Base-by-base conservation (phyloP, 2,329 filamentous ascomycete species). In the Ceratocystiopsis minuta region DNA sequence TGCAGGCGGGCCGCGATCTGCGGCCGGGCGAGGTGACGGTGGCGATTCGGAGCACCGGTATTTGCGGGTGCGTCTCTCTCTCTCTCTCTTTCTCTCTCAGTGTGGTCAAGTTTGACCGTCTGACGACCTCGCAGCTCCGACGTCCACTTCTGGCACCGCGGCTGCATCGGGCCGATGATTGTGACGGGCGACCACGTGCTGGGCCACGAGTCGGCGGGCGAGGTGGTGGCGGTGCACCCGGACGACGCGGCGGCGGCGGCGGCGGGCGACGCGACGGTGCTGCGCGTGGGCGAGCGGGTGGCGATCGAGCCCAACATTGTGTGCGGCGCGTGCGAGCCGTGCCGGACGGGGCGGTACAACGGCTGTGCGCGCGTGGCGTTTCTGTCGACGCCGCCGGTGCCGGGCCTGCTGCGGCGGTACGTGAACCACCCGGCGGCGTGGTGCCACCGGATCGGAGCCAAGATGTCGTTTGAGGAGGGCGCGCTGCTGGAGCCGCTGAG, bases 71-170 rank as follows among this genome's bases (percentile, higher is more conserved):
- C 55, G 66, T 43, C 13, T n/a, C 28, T 16, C 12, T 37, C 20
- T 20, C 32, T 17, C 24, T 28, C 24, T 28, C 24, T 20, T 7
- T 20, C 7, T 20, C 4, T 20, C 7, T 20, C 20, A 7, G 20
- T 20, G 20, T n/a, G n/a, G n/a, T 7, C 20, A 20, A 20, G 20
- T 4, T 4, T 4, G 20, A 20, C n/a, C n/a, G 7, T 20, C 40
- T 39, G n/a, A 44, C 9, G 11, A n/a, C n/a, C n/a, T n/a, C n/a
- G 40, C 53, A 88, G 83, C 44, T 93, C 84, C 46, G 87, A 95
- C 60, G 79, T 96, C 43, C 88, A 96, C 64, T 96, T 96, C 67
- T 96, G 88, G 88, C 84, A 92, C 57, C 80, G 81, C 39, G 88
- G 88, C 50, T 83, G 82, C 65, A 96, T 96, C 57, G 88, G 88